Evolutionary conservation across 2,329 filamentous ascomycete species (phyloP).

Genomic region (Trichoderma arundinaceum): DNA sequence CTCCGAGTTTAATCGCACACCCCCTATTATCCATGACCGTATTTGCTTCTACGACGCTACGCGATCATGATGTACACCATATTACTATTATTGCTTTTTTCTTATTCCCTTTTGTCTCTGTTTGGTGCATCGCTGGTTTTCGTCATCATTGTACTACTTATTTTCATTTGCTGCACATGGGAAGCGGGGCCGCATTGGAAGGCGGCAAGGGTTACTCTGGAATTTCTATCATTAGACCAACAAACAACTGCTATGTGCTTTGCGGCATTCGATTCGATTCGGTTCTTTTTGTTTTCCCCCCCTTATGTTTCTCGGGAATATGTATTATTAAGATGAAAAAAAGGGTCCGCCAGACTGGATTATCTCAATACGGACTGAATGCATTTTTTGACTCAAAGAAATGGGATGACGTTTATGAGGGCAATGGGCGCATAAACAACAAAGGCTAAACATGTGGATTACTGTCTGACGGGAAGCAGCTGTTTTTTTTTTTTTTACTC

Average conservation of each 20-base stretch:
- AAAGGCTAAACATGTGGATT: constrained; percentile 5
- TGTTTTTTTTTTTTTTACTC: not conserved
- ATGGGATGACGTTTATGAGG: constrained; percentile 16
- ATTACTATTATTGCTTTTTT: not conserved
- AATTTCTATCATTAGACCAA: constrained; percentile 10
- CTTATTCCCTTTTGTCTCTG: not conserved
- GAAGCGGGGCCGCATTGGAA: constrained; percentile 4
- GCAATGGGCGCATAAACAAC: constrained; percentile 5
- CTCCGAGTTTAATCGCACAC: constrained; percentile 7
- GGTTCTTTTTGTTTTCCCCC: not conserved
- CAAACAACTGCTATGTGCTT: not conserved
- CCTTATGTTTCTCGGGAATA: constrained; percentile 5
- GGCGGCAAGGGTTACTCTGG: constrained; percentile 8
- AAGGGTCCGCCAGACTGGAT: constrained; percentile 26
- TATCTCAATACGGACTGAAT: constrained; percentile 11
- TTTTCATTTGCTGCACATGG: constrained; percentile 20
- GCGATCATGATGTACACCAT: constrained; percentile 29
- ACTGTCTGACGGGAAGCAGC: not conserved
- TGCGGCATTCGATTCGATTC: constrained; percentile 4
- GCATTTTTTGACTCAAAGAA: not conserved
- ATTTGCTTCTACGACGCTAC: constrained; percentile 13
- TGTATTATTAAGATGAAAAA: constrained; percentile 22
- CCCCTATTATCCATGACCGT: not conserved
- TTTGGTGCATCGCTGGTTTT: constrained; percentile 6
- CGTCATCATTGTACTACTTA: constrained; percentile 22